Evolutionary conservation across 1,284 basidiomycete genomes (phyloP).

Genomic region (Rhodotorula sp.): DNA sequence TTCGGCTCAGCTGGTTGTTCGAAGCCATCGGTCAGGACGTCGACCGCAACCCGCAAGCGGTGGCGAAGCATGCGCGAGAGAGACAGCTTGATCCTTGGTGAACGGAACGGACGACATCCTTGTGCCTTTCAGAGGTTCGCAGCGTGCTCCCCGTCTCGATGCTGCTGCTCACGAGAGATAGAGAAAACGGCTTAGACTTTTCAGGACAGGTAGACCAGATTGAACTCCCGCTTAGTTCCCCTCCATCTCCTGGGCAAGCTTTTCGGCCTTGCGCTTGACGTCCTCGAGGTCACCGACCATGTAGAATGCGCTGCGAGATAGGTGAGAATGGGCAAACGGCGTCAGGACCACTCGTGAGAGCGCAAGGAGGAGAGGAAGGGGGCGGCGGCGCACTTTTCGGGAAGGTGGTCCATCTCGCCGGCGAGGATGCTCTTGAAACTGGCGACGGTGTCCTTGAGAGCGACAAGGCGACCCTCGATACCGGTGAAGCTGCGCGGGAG

Average conservation of each 20-base stretch:
- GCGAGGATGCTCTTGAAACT: slow-evolving; percentile 81
- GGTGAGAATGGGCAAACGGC: no score
- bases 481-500: slow-evolving; percentile 75
- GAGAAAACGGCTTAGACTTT: not conserved
- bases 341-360: not conserved
- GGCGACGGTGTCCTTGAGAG: slow-evolving; percentile 68
- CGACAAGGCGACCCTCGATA: slow-evolving; percentile 76
- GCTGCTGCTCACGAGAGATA: no score
- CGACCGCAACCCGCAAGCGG: no score
- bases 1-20: no score
- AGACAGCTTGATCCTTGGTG: no score
- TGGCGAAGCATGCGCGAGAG: no score
- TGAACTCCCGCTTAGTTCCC: not conserved
- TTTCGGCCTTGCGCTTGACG: slow-evolving; percentile 92
- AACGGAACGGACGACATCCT: no score
- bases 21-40: no score
- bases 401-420: slow-evolving; percentile 80
- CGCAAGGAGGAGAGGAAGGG: not conserved
- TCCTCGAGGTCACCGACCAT: slow-evolving; percentile 84
- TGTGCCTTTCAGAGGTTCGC: no score
- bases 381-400: slow-evolving; percentile 65
- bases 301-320: not conserved
- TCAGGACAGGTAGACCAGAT: no score
- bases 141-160: no score
- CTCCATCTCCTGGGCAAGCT: slow-evolving; percentile 75